phyloP scores from a whole-genome alignment of 129 eudicot genomes.

The Artemisia tridentata region DNA sequence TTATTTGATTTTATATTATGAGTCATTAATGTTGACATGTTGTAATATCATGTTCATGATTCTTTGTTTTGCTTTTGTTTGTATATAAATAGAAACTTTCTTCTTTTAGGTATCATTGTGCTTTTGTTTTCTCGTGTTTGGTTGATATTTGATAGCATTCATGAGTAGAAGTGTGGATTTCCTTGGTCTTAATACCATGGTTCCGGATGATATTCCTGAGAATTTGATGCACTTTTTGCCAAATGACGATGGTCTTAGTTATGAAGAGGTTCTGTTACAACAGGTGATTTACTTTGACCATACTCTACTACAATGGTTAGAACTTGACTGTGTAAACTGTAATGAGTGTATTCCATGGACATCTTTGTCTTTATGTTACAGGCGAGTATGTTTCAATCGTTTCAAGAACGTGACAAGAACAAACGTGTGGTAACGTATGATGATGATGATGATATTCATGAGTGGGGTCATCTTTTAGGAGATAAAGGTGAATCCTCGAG shows the following conservation, averaged over 20 bases:
- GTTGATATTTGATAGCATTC: conserved; percentile 12
- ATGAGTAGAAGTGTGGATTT: conserved; percentile 44
- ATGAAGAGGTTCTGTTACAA: conserved; percentile 71
- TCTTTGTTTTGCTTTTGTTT: background rate
- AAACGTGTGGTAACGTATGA: conserved; percentile 14
- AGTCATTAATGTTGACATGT: background rate
- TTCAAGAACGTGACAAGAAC: conserved; percentile 46
- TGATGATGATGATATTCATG: conserved; percentile 38
- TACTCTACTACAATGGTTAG: conserved; percentile 1
- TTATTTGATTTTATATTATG: conserved; percentile 8
- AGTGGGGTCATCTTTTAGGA: conserved; percentile 27
- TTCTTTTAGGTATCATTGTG: conserved; percentile 16
- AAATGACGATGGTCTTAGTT: conserved; percentile 60
- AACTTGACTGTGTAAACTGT: background rate
- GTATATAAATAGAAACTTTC: conserved; percentile 2
- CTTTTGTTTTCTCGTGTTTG: background rate
- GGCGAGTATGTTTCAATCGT: conserved; percentile 65
- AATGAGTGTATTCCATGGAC: background rate
- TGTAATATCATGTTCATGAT: conserved; percentile 4
- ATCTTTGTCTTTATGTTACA: conserved; percentile 23
- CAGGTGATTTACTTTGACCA: conserved; percentile 41
- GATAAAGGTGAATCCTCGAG: conserved; percentile 54
- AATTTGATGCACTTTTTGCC: conserved; percentile 49
- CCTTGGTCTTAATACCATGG: conserved; percentile 35
- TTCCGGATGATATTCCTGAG: conserved; percentile 56